Evolutionary conservation across 495 filamentous ascomycete species (phyloP), one percentile per base, ranked within the genome.

Genomic region (Penicillium turbatum): DNA sequence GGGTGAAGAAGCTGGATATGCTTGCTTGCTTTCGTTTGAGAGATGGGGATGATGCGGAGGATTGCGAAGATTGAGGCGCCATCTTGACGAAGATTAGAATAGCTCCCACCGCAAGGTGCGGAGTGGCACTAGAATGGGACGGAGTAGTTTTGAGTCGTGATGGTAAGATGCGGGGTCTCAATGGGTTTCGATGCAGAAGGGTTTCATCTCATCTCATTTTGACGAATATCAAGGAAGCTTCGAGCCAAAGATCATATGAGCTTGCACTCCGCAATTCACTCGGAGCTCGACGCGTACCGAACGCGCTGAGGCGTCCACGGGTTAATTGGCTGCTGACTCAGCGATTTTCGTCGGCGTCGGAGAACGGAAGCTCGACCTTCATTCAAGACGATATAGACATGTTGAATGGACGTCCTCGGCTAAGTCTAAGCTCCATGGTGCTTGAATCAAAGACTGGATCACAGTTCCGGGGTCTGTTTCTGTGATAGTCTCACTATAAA

Each of bases 1-100:
- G 82, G 3, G 82, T 82, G 67, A 96, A 96, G 73, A 96, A 96
- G 66, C 81, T 92, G 1, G 89, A 90, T 45, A 96, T 85, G 5
- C 87, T 87, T 53, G 86, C 81, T 64, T 96, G 90, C 61, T 86
- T 89, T 85, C 65, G 67, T 54, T 72, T 76, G 40, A 68, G 21
- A 13, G 57, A 66, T 37, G 67, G 67, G n/a, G 75, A 74, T 13
- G 72, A 67, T 15, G 67, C 66, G 7, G 72, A 70, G 40, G 71
- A 60, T 64, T 70, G 71, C 13, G 74, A 77, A 24, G 74, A 73
- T 38, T 64, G 61, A 19, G 66, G 57, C 41, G 69, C 61, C 71
- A 73, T 75, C 19, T 27, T 51, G 38, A 17, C 15, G n/a, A 17
- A 6, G 27, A 24, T 49, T 49, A 1, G 10, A 31, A 27, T 5